These are phyloP conservation scores for Pneumocystis jirovecii DNA, from an alignment of 1,139 yeast species.

Conservation along the genomic window DNA sequence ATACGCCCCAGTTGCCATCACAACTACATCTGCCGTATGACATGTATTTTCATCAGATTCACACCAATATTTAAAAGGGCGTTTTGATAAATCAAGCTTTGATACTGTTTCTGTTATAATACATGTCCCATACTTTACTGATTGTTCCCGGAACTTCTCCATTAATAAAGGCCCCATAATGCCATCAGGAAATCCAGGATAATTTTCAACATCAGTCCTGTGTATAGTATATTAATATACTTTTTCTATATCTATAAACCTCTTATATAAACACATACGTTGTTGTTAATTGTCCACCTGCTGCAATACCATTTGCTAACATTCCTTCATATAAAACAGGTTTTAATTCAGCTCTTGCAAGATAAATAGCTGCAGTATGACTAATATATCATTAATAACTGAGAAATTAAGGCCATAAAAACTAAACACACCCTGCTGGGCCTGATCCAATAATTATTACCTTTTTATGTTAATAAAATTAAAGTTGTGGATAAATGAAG, in stretches of 20 bases:
- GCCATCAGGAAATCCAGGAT: constrained; percentile 97
- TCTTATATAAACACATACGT: constrained; percentile 49
- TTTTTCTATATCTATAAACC: background rate
- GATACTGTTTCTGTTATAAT: constrained; percentile 88
- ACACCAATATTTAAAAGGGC: constrained; percentile 93
- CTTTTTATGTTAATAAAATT: background rate
- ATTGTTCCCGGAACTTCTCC: constrained; percentile 87
- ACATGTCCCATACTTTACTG: constrained; percentile 74
- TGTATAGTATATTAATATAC: background rate
- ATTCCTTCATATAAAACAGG: constrained; percentile 83
- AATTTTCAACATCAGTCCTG: constrained; percentile 53
- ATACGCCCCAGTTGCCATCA: constrained; percentile 92
- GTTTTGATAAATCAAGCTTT: constrained; percentile 68
- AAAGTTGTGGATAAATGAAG: background rate
- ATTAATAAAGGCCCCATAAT: constrained; percentile 72
- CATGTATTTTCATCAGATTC: constrained; percentile 58
- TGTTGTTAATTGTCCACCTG: constrained; percentile 96
- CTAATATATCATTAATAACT: constrained; percentile 34
- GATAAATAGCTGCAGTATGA: constrained; percentile 93
- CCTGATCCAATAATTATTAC: constrained; percentile 3
- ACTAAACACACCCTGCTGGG: background rate
- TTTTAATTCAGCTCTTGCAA: constrained; percentile 88
- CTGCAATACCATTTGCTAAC: constrained; percentile 91
- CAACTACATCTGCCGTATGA: constrained; percentile 77
- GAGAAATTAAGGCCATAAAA: background rate